These are phyloP conservation scores for Botrytis byssoidea DNA, from an alignment of 2,329 filamentous ascomycete genomes.

Conservation along the genomic window DNA sequence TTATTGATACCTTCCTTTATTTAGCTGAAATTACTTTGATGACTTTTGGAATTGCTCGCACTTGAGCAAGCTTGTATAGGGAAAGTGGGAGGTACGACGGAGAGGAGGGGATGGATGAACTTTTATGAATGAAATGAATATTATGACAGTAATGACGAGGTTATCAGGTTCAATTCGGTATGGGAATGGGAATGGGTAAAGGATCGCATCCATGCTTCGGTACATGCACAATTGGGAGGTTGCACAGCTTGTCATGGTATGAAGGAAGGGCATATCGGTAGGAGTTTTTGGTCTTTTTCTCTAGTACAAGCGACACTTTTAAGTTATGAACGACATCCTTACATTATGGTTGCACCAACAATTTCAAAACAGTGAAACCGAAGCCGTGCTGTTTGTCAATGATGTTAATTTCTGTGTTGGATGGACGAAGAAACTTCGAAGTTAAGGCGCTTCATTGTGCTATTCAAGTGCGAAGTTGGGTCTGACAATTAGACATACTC, in stretches of 20 bases:
- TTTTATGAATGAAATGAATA: background rate
- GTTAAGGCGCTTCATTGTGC: background rate
- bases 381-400: background rate
- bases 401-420: background rate
- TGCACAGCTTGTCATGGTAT: background rate
- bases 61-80: background rate
- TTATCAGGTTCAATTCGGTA: background rate
- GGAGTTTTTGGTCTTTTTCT: constrained; percentile 1
- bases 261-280: background rate
- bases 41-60: constrained; percentile 9
- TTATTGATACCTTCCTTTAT: constrained; percentile 21
- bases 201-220: background rate
- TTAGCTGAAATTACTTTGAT: constrained; percentile 9
- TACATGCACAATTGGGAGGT: constrained; percentile 6
- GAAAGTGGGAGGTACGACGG: too few relatives aligned
- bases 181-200: constrained; percentile 7
- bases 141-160: constrained; percentile 8
- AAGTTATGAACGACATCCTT: background rate
- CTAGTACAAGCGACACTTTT: background rate
- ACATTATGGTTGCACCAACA: background rate
- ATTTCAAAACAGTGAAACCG: background rate
- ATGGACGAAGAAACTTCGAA: background rate
- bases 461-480: background rate
- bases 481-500: background rate
- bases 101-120: background rate